Evolutionary conservation across 2,329 filamentous ascomycete genomes (phyloP), one percentile per base, ranked within the genome.

Genomic region (Penicillium sp.): DNA sequence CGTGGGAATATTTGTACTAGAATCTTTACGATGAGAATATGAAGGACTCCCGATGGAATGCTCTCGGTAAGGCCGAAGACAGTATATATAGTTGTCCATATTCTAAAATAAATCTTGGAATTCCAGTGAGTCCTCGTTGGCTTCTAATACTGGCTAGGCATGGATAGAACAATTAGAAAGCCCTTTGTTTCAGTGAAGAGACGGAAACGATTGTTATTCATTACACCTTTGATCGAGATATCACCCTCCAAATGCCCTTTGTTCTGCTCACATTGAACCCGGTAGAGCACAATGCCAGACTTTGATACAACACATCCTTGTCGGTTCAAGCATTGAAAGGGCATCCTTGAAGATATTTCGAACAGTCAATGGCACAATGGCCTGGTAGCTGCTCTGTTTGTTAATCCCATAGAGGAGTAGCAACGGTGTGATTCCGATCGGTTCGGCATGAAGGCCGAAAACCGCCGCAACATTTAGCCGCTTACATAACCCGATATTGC

Each of bases 401-500:
- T 33, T 33, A 10, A 3, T 35, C 33, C 22, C 40, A 12, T 9
- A 12, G 19, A 42, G 22, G 30, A 33, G 8, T 33, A 42, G 40
- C 40, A 47, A 47, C 24, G 44, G 44, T 10, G 24, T 4, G 9
- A 22, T 30, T n/a, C 49, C 49, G 49, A 51, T n/a, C 17, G 6
- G n/a, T 22, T 62, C 58, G 47, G 54, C 50, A 22, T 22, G 2
- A 58, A 59, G 38, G 15, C 56, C 56, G 56, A 53, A 49, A 49
- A 28, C 13, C 56, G 47, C 24, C 47, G 56, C 56, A 53, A 45
- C 13, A 10, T 26, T 45, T 45, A 45, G 38, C 38, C 49, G 56
- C 53, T 59, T 59, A 59, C 49, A 37, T 59, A 59, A 59, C 49
- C 49, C 49, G 38, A 47, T 45, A 53, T 53, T 50, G 51, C 49